Conservation (phyloP, 441 rosid genomes). For the Melastoma candidum region DNA sequence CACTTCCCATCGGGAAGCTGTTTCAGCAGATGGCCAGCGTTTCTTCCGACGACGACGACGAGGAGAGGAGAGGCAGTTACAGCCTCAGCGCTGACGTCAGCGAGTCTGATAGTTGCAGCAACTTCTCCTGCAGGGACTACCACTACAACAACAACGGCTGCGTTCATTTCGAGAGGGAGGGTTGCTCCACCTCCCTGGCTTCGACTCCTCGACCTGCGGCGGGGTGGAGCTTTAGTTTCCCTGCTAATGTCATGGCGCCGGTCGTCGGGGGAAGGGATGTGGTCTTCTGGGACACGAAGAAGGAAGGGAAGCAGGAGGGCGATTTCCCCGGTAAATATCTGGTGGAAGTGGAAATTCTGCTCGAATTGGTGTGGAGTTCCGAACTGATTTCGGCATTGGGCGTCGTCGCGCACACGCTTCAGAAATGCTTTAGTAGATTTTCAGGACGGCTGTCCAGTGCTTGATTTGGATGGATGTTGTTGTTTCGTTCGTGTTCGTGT, state of each 20-base stretch:
- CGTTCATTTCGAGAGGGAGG: slow-evolving; percentile 52
- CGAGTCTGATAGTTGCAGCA: slow-evolving; percentile 84
- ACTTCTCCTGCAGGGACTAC: slow-evolving; percentile 38
- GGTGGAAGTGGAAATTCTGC: not conserved
- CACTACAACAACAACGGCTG: no score
- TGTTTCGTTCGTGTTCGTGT: no score
- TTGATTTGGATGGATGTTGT: no score
- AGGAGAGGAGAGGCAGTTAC: slow-evolving; percentile 74
- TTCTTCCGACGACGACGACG: slow-evolving; percentile 54
- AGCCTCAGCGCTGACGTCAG: slow-evolving; percentile 91
- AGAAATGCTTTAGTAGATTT: no score
- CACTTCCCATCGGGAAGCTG: no score
- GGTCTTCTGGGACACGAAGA: slow-evolving; percentile 45
- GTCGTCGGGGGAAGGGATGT: slow-evolving; percentile 72
- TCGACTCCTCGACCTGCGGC: slow-evolving; percentile 45
- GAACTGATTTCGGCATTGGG: not conserved
- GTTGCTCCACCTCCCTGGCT: slow-evolving; percentile 52
- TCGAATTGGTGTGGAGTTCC: slow-evolving; percentile 48
- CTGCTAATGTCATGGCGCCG: slow-evolving; percentile 55
- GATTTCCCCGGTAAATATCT: slow-evolving; percentile 4
- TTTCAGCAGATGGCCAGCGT: slow-evolving; percentile 43
- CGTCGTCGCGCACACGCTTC: no score
- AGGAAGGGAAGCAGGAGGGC: slow-evolving; percentile 20
- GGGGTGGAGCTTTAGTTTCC: slow-evolving; percentile 33
- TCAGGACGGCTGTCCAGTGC: no score